Conservation (phyloP, 148 eudicot genomes). For the Beta vulgaris region DNA sequence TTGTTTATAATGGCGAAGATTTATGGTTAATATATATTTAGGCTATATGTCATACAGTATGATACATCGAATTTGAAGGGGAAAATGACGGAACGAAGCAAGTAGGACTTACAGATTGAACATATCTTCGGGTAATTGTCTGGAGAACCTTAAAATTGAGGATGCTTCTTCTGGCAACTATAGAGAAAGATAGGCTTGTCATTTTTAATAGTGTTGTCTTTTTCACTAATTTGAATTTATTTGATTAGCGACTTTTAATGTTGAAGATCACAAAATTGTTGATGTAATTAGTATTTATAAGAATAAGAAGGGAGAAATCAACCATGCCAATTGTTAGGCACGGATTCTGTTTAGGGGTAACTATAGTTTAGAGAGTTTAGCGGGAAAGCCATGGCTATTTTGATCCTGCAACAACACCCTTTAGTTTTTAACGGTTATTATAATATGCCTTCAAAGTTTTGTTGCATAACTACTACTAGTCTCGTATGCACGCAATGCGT, state of each 20-base stretch:
- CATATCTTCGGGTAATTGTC: constrained; percentile 13
- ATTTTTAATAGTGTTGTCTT: neutral
- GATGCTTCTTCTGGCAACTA: constrained; percentile 9
- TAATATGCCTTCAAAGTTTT: no score
- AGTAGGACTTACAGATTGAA: constrained; percentile 24
- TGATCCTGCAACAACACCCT: constrained; percentile 3
- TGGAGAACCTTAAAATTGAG: neutral
- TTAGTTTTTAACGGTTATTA: no score
- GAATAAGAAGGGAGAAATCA: neutral
- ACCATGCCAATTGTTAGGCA: constrained; percentile 15
- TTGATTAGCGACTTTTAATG: neutral
- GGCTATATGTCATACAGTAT: no score
- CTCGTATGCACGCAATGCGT: no score
- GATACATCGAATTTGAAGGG: no score
- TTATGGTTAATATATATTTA: no score
- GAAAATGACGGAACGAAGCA: no score
- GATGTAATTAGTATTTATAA: constrained; percentile 14
- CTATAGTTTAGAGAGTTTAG: constrained; percentile 9
- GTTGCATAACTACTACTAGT: no score
- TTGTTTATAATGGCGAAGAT: no score
- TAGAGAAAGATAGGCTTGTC: constrained; percentile 18
- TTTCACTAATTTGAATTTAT: neutral
- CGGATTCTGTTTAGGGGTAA: neutral
- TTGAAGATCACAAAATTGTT: neutral
- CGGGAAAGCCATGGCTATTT: constrained; percentile 12